A percentile compares a stretch with the other conserved stretches of the same genome.
These are phyloP conservation scores for Neoboletus brunneissimus DNA, from an alignment of 768 basidiomycete genomes.

Conservation along the genomic window DNA sequence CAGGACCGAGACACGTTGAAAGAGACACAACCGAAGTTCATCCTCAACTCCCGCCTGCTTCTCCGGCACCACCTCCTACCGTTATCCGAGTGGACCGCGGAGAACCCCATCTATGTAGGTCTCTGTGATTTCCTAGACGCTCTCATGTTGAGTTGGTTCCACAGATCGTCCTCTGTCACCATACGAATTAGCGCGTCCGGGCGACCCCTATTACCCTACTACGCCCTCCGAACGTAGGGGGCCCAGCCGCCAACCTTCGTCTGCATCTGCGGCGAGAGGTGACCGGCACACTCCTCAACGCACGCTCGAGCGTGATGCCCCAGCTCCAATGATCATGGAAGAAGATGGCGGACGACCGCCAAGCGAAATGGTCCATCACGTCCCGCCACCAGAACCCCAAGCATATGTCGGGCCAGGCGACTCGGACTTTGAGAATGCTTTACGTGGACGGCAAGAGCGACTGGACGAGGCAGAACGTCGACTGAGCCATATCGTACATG, in stretches of 20 bases:
- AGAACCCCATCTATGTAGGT: slow-evolving; percentile 19
- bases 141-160: slow-evolving; percentile 5
- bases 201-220: slow-evolving; percentile 13
- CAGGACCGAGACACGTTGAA: slow-evolving; percentile 12
- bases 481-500: slow-evolving; percentile 45
- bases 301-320: slow-evolving; percentile 14
- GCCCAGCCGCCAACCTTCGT: slow-evolving; percentile 10
- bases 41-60: slow-evolving; percentile 11
- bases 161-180: slow-evolving; percentile 18
- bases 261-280: slow-evolving; percentile 1
- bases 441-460: slow-evolving; percentile 47
- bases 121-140: background rate
- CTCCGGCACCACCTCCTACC: slow-evolving; percentile 25
- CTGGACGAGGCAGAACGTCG: slow-evolving; percentile 54
- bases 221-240: slow-evolving; percentile 7
- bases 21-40: background rate
- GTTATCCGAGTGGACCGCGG: slow-evolving; percentile 28
- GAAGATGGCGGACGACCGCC: slow-evolving; percentile 19
- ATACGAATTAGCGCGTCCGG: slow-evolving; percentile 4
- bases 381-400: slow-evolving; percentile 22
- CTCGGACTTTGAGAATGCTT: slow-evolving; percentile 40
- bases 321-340: slow-evolving; percentile 15
- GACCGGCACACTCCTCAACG: slow-evolving; percentile 13
- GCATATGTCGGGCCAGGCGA: slow-evolving; percentile 27
- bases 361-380: slow-evolving; percentile 27